phyloP scores from a whole-genome alignment of 768 basidiomycete species.

The Clitopilus passeckerianus region DNA sequence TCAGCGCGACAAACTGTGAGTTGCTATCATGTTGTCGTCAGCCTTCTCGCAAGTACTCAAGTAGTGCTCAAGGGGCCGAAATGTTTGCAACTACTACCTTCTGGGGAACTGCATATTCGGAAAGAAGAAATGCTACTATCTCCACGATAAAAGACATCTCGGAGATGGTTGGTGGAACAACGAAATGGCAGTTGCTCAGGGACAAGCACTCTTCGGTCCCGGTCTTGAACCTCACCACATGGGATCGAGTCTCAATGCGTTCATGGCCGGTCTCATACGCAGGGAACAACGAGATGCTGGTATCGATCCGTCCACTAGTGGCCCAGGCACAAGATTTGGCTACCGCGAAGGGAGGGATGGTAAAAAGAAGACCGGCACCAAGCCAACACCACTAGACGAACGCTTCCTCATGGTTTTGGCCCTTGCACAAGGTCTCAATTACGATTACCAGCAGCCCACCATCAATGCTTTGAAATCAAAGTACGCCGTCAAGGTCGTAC shows the following conservation, averaged over 20 bases:
- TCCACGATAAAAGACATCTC: not conserved
- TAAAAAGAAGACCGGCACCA: not conserved
- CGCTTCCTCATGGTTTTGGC: not conserved
- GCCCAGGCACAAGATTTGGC: not conserved
- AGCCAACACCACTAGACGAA: not conserved
- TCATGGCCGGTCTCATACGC: not conserved
- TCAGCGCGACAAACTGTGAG: conserved; percentile 51
- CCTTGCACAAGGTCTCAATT: not conserved
- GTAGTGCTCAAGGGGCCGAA: not conserved
- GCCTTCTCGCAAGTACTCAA: not conserved
- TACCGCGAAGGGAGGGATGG: not conserved
- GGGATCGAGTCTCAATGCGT: not conserved
- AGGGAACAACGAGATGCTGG: not conserved
- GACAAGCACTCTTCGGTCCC: not conserved
- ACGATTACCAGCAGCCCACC: not conserved
- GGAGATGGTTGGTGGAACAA: not conserved
- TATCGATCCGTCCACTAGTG: not conserved
- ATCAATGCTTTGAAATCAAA: not conserved
- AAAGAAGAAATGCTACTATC: not conserved
- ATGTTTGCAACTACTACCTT: not conserved
- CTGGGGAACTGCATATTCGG: not conserved
- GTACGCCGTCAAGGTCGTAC: not conserved
- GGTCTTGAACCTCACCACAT: not conserved
- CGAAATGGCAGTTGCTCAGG: not conserved
- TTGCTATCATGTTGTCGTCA: not conserved